These are phyloP conservation scores for Penicillium desertorum DNA, from an alignment of 495 filamentous ascomycete species.

Conservation along the genomic window DNA sequence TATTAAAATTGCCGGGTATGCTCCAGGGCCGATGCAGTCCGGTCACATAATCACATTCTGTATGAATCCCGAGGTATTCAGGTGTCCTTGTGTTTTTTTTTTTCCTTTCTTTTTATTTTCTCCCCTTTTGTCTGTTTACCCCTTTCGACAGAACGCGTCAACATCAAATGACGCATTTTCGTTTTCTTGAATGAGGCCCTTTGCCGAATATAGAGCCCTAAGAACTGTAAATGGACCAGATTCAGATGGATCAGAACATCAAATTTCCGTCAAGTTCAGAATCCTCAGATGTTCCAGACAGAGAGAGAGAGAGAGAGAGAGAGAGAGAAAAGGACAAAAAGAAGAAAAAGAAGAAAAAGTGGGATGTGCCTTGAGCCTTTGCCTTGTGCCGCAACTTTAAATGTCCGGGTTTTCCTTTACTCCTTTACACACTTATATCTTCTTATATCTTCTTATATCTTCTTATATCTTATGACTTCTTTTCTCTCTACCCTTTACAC, in stretches of 20 bases:
- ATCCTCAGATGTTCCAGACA: background rate
- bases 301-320: background rate
- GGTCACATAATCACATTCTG: background rate
- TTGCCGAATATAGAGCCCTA: background rate
- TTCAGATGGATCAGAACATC: background rate
- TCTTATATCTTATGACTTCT: background rate
- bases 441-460: background rate
- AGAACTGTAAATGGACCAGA: background rate
- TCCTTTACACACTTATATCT: too few species aligned
- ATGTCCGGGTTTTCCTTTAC: background rate
- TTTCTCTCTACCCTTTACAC: background rate
- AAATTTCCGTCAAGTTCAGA: background rate
- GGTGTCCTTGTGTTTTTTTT: background rate
- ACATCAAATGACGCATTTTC: background rate
- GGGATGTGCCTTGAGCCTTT: background rate
- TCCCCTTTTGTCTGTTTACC: background rate
- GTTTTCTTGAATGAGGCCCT: background rate
- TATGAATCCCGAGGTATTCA: constrained; percentile 1
- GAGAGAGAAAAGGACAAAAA: background rate
- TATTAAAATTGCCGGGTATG: constrained; percentile 4
- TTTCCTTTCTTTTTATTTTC: background rate
- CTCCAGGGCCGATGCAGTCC: background rate
- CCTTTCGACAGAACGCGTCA: background rate
- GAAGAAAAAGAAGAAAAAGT: background rate
- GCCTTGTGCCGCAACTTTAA: background rate